Percentiles rank a stretch among this genome's conserved stretches.
phyloP scores from a whole-genome alignment of 2,329 filamentous ascomycete species.

The Dactylellina haptotyla region DNA sequence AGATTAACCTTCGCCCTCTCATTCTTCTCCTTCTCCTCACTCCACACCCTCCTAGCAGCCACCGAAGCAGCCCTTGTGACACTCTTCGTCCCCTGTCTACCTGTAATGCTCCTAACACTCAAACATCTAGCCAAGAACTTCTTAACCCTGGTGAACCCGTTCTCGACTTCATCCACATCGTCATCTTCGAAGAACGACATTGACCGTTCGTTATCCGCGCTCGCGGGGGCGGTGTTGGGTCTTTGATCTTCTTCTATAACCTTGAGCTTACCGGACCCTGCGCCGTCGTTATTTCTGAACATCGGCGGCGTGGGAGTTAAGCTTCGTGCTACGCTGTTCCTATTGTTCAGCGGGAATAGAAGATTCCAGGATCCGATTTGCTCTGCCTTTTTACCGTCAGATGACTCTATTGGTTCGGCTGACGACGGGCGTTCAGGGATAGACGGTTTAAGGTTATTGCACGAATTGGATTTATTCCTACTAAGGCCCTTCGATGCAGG shows the following conservation, averaged over 20 bases:
- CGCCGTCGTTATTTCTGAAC: slow-evolving; percentile 21
- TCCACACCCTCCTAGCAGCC: neutral
- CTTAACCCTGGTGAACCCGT: slow-evolving; percentile 11
- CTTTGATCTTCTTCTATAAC: slow-evolving; percentile 36
- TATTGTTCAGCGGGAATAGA: neutral
- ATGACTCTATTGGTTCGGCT: neutral
- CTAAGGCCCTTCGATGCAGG: neutral
- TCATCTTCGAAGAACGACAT: slow-evolving; percentile 46
- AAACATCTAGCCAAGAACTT: slow-evolving; percentile 19
- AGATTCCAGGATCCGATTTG: neutral
- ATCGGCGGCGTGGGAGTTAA: slow-evolving; percentile 28
- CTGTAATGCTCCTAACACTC: slow-evolving; percentile 1
- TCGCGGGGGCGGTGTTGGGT: slow-evolving; percentile 17
- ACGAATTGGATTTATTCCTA: slow-evolving; percentile 7
- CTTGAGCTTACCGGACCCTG: neutral
- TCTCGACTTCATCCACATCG: slow-evolving; percentile 11
- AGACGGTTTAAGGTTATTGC: slow-evolving; percentile 6
- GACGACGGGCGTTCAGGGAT: neutral
- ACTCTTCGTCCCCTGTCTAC: neutral
- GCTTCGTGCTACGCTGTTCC: slow-evolving; percentile 1
- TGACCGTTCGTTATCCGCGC: slow-evolving; percentile 24
- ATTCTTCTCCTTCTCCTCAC: neutral
- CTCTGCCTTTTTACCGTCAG: neutral
- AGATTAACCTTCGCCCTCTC: slow-evolving; percentile 12
- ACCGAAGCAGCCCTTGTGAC: neutral